These are phyloP conservation scores for Penicillium ucsense DNA, from an alignment of 495 filamentous ascomycete genomes.

Conservation along the genomic window DNA sequence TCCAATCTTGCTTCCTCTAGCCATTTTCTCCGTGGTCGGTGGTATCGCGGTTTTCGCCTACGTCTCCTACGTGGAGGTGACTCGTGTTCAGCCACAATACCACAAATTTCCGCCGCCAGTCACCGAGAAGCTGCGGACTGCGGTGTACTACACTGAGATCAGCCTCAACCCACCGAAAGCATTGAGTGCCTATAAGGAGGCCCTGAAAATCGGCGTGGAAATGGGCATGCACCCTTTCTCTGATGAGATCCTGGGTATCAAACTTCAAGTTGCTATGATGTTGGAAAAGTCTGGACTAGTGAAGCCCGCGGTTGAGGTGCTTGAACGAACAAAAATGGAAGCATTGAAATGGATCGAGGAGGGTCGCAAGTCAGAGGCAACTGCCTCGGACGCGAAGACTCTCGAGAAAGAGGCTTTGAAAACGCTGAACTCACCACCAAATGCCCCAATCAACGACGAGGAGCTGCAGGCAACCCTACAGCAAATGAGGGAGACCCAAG, in stretches of 20 bases:
- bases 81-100: slow-evolving; percentile 53
- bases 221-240: slow-evolving; percentile 75
- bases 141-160: slow-evolving; percentile 76
- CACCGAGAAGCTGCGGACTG: slow-evolving; percentile 70
- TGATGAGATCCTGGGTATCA: slow-evolving; percentile 83
- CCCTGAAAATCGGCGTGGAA: slow-evolving; percentile 59
- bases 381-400: slow-evolving; percentile 18
- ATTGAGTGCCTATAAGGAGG: slow-evolving; percentile 69
- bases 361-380: slow-evolving; percentile 33
- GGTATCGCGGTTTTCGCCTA: slow-evolving; percentile 25
- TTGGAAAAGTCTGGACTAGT: slow-evolving; percentile 63
- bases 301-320: slow-evolving; percentile 56
- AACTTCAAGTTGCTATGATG: slow-evolving; percentile 67
- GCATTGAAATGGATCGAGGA: slow-evolving; percentile 44
- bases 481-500: slow-evolving; percentile 18
- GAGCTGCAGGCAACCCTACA: slow-evolving; percentile 23
- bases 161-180: slow-evolving; percentile 60
- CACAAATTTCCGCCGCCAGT: slow-evolving; percentile 73
- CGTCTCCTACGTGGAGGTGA: slow-evolving; percentile 54
- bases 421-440: slow-evolving; percentile 9
- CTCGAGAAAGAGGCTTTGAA: slow-evolving; percentile 11
- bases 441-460: slow-evolving; percentile 15
- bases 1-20: slow-evolving; percentile 34
- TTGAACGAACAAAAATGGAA: slow-evolving; percentile 52
- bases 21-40: slow-evolving; percentile 40